These are phyloP conservation scores for Trichaptum fuscoviolaceum DNA, from an alignment of 768 basidiomycete species.

Conservation along the genomic window DNA sequence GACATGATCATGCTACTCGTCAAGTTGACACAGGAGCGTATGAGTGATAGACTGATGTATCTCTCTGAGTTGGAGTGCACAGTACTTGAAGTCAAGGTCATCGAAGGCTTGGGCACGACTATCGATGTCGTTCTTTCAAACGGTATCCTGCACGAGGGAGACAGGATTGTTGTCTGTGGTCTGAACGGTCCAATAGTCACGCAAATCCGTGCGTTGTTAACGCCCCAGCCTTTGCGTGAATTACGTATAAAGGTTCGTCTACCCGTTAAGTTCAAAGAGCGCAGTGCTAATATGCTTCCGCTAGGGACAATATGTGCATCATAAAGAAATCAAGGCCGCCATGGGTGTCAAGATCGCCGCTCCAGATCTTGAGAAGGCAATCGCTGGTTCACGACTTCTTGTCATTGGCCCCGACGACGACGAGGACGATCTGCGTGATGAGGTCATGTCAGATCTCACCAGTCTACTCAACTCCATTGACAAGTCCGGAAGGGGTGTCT, in stretches of 20 bases:
- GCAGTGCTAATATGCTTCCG: conserved; percentile 12
- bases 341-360: conserved; percentile 94
- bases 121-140: conserved; percentile 96
- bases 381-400: conserved; percentile 91
- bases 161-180: conserved; percentile 93
- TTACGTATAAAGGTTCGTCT: conserved; percentile 82
- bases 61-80: conserved; percentile 96
- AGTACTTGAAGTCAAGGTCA: conserved; percentile 96
- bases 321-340: conserved; percentile 96
- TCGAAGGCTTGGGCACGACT: conserved; percentile 96
- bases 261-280: background rate
- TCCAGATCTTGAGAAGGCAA: conserved; percentile 95
- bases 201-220: conserved; percentile 87
- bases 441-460: conserved; percentile 95
- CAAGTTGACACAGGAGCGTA: conserved; percentile 95
- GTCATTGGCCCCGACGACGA: conserved; percentile 95
- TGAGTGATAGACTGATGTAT: conserved; percentile 98
- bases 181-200: conserved; percentile 97
- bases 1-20: conserved; percentile 99
- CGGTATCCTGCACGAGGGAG: conserved; percentile 86
- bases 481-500: conserved; percentile 94
- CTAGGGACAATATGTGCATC: conserved; percentile 93
- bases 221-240: conserved; percentile 94
- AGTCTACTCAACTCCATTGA: conserved; percentile 85
- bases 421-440: conserved; percentile 89